Percentiles rank a stretch among this genome's conserved stretches.
phyloP scores from a whole-genome alignment of 768 basidiomycete species.

The Flagelloscypha sp. region DNA sequence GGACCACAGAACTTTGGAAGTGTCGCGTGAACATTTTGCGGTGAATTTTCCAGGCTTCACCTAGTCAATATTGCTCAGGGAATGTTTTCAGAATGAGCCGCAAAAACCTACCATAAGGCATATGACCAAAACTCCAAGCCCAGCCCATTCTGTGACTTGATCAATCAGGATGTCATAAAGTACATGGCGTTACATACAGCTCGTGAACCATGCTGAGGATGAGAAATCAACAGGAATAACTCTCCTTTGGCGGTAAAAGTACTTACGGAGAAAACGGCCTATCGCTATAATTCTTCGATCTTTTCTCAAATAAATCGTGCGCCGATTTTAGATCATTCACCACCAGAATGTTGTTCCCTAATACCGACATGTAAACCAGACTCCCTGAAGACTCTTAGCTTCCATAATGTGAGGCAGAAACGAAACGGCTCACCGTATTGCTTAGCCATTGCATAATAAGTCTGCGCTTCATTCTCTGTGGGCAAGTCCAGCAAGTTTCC shows the following conservation, averaged over 20 bases:
- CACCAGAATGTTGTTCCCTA: conserved; percentile 41
- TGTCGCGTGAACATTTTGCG: conserved; percentile 45
- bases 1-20: conserved; percentile 36
- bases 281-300: conserved; percentile 49
- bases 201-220: conserved; percentile 42
- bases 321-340: conserved; percentile 39
- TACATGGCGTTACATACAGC: conserved; percentile 24
- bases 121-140: conserved; percentile 49
- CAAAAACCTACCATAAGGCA: conserved; percentile 34
- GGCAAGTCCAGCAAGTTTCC: conserved; percentile 46
- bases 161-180: conserved; percentile 7
- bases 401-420: not conserved
- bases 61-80: conserved; percentile 17
- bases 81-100: conserved; percentile 8
- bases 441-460: conserved; percentile 33
- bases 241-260: too few relatives aligned
- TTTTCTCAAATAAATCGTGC: conserved; percentile 48
- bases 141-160: conserved; percentile 33
- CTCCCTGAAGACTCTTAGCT: conserved; percentile 29
- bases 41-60: conserved; percentile 43
- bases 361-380: conserved; percentile 41
- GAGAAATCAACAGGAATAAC: too few relatives aligned
- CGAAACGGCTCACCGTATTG: conserved; percentile 27
- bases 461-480: conserved; percentile 24
- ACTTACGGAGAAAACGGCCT: too few relatives aligned